Conservation (phyloP, 2,329 filamentous ascomycete species). For the Colletotrichum coccodes region DNA sequence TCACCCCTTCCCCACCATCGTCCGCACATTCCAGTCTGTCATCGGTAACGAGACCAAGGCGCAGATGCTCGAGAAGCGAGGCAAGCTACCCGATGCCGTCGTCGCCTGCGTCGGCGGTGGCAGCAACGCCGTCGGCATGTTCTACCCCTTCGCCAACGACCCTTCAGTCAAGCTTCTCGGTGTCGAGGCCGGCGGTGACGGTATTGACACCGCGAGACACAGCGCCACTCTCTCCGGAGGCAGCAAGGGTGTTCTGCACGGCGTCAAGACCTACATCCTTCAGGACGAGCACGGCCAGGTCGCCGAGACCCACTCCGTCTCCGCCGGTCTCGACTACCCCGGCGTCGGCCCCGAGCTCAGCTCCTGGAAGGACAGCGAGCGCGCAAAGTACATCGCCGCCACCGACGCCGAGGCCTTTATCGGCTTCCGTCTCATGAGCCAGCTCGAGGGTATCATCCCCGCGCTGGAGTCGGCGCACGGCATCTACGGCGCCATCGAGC, state of each 20-base stretch:
- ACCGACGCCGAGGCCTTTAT: constrained; percentile 91
- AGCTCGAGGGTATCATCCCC: constrained; percentile 96
- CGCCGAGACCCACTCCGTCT: constrained; percentile 93
- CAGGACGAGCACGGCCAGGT: constrained; percentile 96
- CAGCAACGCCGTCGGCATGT: constrained; percentile 97
- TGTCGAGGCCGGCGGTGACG: constrained; percentile 95
- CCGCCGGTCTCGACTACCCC: constrained; percentile 95
- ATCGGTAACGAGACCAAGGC: constrained; percentile 95
- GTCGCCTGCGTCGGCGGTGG: constrained; percentile 97
- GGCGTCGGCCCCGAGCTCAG: constrained; percentile 94
- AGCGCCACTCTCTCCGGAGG: constrained; percentile 89
- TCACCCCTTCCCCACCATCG: constrained; percentile 97
- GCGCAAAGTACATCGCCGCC: constrained; percentile 89
- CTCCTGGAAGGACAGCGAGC: constrained; percentile 89
- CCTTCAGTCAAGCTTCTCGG: constrained; percentile 87
- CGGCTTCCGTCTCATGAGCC: constrained; percentile 84
- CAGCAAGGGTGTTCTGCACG: constrained; percentile 92
- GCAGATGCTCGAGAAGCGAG: constrained; percentile 86
- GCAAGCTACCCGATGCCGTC: constrained; percentile 93
- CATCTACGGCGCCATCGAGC: constrained; percentile 86
- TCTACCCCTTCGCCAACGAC: constrained; percentile 93
- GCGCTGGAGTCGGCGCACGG: constrained; percentile 95
- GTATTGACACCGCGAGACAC: constrained; percentile 85
- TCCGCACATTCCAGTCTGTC: constrained; percentile 96
- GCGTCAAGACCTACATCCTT: constrained; percentile 94